Base-by-base conservation (phyloP, 2,329 filamentous ascomycete species). In the Ramularia collo-cygni region DNA sequence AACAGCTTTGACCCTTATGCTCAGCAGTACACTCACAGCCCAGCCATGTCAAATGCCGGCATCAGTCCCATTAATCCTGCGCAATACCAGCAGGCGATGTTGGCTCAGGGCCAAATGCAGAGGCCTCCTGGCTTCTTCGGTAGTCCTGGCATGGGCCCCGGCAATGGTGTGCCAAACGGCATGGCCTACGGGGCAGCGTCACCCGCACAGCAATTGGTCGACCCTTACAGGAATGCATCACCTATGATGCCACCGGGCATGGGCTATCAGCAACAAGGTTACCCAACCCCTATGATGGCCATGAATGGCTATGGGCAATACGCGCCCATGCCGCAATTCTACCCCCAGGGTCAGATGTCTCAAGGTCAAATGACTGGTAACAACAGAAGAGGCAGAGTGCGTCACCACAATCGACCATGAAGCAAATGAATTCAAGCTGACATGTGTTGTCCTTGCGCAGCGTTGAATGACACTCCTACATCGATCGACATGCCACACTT, bases 31-130 rank as follows among this genome's bases (percentile, higher is more conserved):
- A 57, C 59, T 1, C 59, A 62, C 47, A 60, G 55, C 35, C 59
- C 61, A 3, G 55, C 59, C 8, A 54, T 63, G 48, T 60, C 58
- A 4, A 55, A 46, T 29, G 65, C 54, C n/a, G 56, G 55, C 28
- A 46, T 58, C 33, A 55, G 52, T 36, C 58, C 56, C 5, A 55
- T 59, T 36, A 55, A 51, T 34, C 70, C 74, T 17, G 55, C 75
- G 19, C 76, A 79, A 52, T 79, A 79, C 51, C 76, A 78, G 51
- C 69, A 72, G 54, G 65, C 66, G 24, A 69, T 75, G 52, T 59
- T 76, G 16, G 69, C 71, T 4, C 56, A 59, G 24, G 47, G 31
- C 54, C 70, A 42, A 63, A 45, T 50, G 34, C 45, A 35, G 18
- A 50, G 53, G 37, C 55, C 55, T 24, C 54, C 57, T 21, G 57